Percentiles rank a stretch among this genome's conserved stretches.
These are phyloP conservation scores for Harringtonia lauricola DNA, from an alignment of 2,329 filamentous ascomycete species.

Conservation along the genomic window DNA sequence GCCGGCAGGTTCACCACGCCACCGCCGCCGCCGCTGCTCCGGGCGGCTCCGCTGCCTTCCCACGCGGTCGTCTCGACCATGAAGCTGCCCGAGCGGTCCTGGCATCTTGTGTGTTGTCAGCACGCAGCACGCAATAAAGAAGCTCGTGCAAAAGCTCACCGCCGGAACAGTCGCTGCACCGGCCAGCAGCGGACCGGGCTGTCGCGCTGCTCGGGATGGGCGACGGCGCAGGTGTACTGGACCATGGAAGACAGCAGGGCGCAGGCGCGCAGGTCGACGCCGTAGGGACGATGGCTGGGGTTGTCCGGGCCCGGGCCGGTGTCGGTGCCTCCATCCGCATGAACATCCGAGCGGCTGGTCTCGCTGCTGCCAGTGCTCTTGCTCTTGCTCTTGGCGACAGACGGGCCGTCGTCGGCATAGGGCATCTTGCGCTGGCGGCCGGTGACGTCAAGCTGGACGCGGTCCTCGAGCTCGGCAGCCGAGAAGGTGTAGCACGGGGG, in stretches of 20 bases:
- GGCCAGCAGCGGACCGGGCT: constrained; percentile 44
- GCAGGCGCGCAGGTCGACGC: constrained; percentile 39
- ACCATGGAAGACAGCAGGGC: constrained; percentile 42
- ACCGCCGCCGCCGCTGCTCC: background rate
- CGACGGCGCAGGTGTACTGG: constrained; percentile 50
- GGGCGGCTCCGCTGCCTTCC: constrained; percentile 29
- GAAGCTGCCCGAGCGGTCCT: constrained; percentile 44
- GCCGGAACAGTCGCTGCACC: constrained; percentile 47
- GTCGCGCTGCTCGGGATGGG: constrained; percentile 31
- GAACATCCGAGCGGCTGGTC: too few relatives aligned
- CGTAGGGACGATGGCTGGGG: constrained; percentile 6
- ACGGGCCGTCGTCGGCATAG: constrained; percentile 1
- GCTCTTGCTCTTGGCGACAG: too few relatives aligned
- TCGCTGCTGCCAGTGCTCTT: too few relatives aligned
- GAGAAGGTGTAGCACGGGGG: constrained; percentile 46
- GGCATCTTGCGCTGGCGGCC: constrained; percentile 40
- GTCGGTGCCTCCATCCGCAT: too few relatives aligned
- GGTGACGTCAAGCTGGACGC: constrained; percentile 34
- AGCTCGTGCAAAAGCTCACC: constrained; percentile 28
- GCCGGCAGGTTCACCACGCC: too few relatives aligned
- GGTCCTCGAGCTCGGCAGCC: constrained; percentile 36
- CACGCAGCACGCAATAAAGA: background rate
- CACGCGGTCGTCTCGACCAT: constrained; percentile 54
- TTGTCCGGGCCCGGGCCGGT: too few relatives aligned
- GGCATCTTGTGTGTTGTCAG: constrained; percentile 32